Conservation (phyloP, 2,329 filamentous ascomycete genomes). For the Periconia digitata region DNA sequence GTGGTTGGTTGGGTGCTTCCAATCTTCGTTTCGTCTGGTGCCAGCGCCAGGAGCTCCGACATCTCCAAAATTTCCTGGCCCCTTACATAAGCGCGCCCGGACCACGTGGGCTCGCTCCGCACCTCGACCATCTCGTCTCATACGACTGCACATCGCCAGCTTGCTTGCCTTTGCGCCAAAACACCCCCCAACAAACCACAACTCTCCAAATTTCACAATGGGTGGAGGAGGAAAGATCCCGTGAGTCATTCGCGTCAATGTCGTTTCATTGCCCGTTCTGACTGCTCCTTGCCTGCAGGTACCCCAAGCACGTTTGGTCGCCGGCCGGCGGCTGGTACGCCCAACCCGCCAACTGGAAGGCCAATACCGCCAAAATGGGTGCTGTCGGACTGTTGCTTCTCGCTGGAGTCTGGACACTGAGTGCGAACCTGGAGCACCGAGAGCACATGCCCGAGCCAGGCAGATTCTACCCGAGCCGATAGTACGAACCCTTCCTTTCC, state of each 20-base stretch:
- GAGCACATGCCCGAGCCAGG: conserved; percentile 74
- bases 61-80: conserved; percentile 37
- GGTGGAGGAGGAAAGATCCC: conserved; percentile 70
- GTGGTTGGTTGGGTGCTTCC: background rate
- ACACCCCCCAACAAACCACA: conserved; percentile 19
- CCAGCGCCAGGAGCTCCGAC: background rate
- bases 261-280: conserved; percentile 12
- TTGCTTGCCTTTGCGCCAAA: conserved; percentile 17
- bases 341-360: conserved; percentile 92
- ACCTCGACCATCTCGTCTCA: background rate
- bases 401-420: conserved; percentile 69
- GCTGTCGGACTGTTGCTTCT: conserved; percentile 68
- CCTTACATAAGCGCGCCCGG: conserved; percentile 11
- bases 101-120: background rate
- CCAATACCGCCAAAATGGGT: conserved; percentile 80
- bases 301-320: conserved; percentile 99
- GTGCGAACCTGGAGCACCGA: conserved; percentile 72
- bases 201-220: conserved; percentile 62
- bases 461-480: conserved; percentile 81
- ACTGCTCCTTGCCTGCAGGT: conserved; percentile 57
- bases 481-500: conserved; percentile 57
- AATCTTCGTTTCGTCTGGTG: background rate
- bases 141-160: conserved; percentile 24
- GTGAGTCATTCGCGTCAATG: conserved; percentile 46
- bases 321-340: conserved; percentile 97